Percentiles rank a stretch among this genome's conserved stretches.
Conservation (phyloP, 2,329 filamentous ascomycete genomes). For the Raffaelea arxii region DNA sequence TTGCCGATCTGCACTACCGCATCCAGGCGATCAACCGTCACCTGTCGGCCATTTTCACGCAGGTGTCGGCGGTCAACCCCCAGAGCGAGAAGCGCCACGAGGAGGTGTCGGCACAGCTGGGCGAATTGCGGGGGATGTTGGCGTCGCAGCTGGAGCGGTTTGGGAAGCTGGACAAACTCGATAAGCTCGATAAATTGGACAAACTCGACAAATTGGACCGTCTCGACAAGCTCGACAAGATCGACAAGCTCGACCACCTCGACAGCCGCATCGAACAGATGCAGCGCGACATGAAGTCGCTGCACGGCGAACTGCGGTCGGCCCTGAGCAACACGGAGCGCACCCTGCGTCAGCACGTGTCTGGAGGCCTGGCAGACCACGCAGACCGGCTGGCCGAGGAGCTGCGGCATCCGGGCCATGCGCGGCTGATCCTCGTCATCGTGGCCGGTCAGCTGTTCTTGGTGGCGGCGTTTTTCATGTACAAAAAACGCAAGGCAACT, state of each 20-base stretch:
- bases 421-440: conserved; percentile 55
- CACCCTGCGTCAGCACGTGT: conserved; percentile 41
- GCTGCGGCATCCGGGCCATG: conserved; percentile 38
- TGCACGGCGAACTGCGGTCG: conserved; percentile 44
- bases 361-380: conserved; percentile 23
- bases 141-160: conserved; percentile 33
- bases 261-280: conserved; percentile 37
- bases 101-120: conserved; percentile 39
- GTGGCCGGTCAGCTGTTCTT: conserved; percentile 66
- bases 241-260: conserved; percentile 33
- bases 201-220: conserved; percentile 28
- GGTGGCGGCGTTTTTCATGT: conserved; percentile 58
- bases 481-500: conserved; percentile 67
- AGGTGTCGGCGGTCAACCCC: conserved; percentile 40
- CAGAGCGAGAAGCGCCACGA: conserved; percentile 46
- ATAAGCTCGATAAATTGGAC: conserved; percentile 9
- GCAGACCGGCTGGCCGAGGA: conserved; percentile 37
- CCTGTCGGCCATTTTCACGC: conserved; percentile 50
- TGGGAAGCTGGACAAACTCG: conserved; percentile 30
- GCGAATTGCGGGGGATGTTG: conserved; percentile 36
- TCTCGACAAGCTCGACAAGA: conserved; percentile 29
- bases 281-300: conserved; percentile 46
- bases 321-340: conserved; percentile 41
- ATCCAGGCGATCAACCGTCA: conserved; percentile 66
- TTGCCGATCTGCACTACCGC: conserved; percentile 76